phyloP scores from a whole-genome alignment of 139 green algal species.

The Tetratostichococcus sp. region DNA sequence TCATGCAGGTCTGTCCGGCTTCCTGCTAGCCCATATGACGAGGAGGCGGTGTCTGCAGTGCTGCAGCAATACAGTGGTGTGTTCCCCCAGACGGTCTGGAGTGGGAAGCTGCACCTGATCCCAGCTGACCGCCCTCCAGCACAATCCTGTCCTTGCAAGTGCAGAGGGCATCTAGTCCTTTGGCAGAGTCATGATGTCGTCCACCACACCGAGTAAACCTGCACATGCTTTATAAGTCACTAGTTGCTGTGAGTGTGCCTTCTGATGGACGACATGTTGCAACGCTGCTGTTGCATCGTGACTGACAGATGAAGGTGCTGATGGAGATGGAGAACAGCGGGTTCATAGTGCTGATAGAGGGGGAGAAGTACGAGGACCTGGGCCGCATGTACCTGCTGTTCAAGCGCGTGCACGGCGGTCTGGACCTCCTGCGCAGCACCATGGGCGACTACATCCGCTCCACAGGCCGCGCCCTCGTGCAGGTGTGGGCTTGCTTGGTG shows the following conservation, averaged over 20 bases:
- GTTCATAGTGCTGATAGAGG: constrained; percentile 72
- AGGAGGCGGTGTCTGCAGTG: not conserved
- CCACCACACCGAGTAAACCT: too few species aligned
- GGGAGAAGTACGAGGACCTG: constrained; percentile 82
- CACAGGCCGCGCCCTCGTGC: constrained; percentile 63
- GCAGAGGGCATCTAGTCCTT: too few species aligned
- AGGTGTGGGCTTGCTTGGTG: too few species aligned
- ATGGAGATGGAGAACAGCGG: constrained; percentile 91
- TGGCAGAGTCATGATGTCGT: too few species aligned
- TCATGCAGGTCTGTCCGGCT: constrained; percentile 48
- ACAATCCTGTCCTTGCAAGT: too few species aligned
- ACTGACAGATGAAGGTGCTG: constrained; percentile 75
- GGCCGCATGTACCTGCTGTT: constrained; percentile 89
- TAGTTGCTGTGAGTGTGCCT: too few species aligned
- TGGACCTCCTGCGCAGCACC: constrained; percentile 59
- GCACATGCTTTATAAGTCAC: too few species aligned
- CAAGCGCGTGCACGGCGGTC: constrained; percentile 61
- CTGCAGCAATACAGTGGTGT: not conserved
- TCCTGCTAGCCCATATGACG: not conserved
- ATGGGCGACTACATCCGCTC: constrained; percentile 66
- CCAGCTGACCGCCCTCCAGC: too few species aligned
- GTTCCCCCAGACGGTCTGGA: not conserved
- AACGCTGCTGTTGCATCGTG: not conserved
- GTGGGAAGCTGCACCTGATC: not conserved
- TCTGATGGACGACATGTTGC: not conserved